These are phyloP conservation scores for Pyrus communis DNA, from an alignment of 306 rosid species.

Conservation along the genomic window DNA sequence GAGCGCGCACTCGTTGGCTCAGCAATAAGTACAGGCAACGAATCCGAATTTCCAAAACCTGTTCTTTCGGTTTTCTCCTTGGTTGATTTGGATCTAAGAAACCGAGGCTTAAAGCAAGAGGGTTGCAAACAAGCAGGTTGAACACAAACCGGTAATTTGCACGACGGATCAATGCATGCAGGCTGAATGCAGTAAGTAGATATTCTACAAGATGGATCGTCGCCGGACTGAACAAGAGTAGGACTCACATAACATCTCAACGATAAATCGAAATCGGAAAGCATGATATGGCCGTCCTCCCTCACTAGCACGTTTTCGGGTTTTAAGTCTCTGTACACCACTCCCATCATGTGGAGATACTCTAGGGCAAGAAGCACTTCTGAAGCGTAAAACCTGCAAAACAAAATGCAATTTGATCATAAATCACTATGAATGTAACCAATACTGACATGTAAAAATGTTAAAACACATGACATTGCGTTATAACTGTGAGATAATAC, in stretches of 20 bases:
- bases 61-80: conserved; percentile 24
- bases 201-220: conserved; percentile 32
- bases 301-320: conserved; percentile 56
- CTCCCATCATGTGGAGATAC: conserved; percentile 68
- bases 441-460: not conserved
- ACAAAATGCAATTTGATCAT: not conserved
- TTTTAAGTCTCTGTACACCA: conserved; percentile 53
- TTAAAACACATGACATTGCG: no score
- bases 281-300: conserved; percentile 63
- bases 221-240: conserved; percentile 42
- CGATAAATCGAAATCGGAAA: conserved; percentile 53
- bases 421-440: not conserved
- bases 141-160: conserved; percentile 45
- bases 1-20: conserved; percentile 58
- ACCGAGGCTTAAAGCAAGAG: conserved; percentile 45
- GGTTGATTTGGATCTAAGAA: conserved; percentile 21
- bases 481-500: no score
- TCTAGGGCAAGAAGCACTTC: conserved; percentile 55
- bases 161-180: conserved; percentile 44
- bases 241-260: conserved; percentile 46
- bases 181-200: conserved; percentile 49
- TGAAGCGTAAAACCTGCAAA: conserved; percentile 52
- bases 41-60: conserved; percentile 19
- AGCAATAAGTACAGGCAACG: conserved; percentile 38
- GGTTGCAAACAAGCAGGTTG: conserved; percentile 55